Conservation (phyloP, 345 rosid genomes). For the Ceriops zippeliana region DNA sequence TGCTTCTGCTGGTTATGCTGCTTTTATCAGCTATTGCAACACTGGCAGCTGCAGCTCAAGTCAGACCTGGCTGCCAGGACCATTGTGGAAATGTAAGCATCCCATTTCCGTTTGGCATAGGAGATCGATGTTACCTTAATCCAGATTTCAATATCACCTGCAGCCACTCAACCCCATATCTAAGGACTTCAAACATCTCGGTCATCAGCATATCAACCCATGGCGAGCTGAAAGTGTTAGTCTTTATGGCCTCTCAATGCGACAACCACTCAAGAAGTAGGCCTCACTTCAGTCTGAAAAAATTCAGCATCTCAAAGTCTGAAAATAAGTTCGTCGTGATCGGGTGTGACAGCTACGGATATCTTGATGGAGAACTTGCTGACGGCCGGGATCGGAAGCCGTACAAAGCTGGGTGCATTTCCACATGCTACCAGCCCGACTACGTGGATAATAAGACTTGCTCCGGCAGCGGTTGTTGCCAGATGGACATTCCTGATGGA, state of each 20-base stretch:
- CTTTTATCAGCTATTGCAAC: not conserved
- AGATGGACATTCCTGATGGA: constrained; percentile 20
- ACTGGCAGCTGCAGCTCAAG: not conserved
- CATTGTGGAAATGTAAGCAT: constrained; percentile 13
- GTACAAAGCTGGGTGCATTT: constrained; percentile 17
- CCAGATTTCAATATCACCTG: constrained; percentile 10
- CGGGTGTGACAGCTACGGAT: constrained; percentile 30
- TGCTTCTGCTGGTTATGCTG: not conserved
- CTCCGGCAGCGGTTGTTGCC: constrained; percentile 40
- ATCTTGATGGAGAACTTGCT: not conserved
- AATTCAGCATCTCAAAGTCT: constrained; percentile 20
- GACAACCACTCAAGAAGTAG: not conserved
- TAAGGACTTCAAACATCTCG: not conserved
- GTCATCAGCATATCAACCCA: constrained; percentile 14
- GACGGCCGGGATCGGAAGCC: not conserved
- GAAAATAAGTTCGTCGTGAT: constrained; percentile 23
- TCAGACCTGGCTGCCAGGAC: not conserved
- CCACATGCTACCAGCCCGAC: not conserved
- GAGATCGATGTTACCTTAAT: not conserved
- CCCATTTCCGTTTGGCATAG: constrained; percentile 27
- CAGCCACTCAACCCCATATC: not conserved
- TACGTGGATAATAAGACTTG: constrained; percentile 24
- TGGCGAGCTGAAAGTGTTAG: constrained; percentile 14
- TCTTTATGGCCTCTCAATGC: not conserved
- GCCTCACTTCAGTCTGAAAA: not conserved